Conservation (phyloP, 371 early-diverging fungal species). For the Mortierella sp. region DNA sequence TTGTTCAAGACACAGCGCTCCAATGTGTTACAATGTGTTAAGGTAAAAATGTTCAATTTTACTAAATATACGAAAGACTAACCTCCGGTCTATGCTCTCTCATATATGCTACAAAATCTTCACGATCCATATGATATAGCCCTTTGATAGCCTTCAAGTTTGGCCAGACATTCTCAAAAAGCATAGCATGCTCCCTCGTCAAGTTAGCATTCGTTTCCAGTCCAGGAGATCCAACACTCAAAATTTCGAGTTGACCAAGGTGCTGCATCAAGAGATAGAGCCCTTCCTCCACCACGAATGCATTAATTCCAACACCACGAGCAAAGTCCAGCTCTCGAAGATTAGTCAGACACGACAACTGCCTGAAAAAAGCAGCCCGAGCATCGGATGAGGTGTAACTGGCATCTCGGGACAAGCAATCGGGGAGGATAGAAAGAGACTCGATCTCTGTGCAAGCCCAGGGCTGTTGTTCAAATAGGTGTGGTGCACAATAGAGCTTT, state of each 20-base stretch:
- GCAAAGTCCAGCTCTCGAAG: slow-evolving; percentile 13
- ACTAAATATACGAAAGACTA: neutral
- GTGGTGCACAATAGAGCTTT: slow-evolving; percentile 7
- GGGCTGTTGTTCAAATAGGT: slow-evolving; percentile 3
- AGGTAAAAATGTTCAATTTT: neutral
- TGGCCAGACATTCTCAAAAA: slow-evolving; percentile 7
- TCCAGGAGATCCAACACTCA: neutral
- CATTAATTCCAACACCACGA: neutral
- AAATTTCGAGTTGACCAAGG: slow-evolving; percentile 2
- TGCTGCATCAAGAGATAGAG: neutral
- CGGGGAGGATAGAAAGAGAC: neutral
- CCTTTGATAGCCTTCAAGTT: slow-evolving; percentile 13
- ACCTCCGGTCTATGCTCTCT: slow-evolving; percentile 18
- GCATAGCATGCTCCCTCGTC: slow-evolving; percentile 15
- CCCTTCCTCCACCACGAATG: slow-evolving; percentile 6
- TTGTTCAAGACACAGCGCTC: too few relatives aligned
- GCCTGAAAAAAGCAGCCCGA: slow-evolving; percentile 7
- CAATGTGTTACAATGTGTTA: too few relatives aligned
- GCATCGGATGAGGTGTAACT: slow-evolving; percentile 4
- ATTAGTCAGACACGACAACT: neutral
- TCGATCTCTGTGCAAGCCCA: slow-evolving; percentile 18
- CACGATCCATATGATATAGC: neutral
- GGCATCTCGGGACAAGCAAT: slow-evolving; percentile 7
- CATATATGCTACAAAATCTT: slow-evolving; percentile 5
- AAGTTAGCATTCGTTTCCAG: slow-evolving; percentile 6